phyloP scores from a whole-genome alignment of 2,329 filamentous ascomycete species.

The Sporothrix sp. region DNA sequence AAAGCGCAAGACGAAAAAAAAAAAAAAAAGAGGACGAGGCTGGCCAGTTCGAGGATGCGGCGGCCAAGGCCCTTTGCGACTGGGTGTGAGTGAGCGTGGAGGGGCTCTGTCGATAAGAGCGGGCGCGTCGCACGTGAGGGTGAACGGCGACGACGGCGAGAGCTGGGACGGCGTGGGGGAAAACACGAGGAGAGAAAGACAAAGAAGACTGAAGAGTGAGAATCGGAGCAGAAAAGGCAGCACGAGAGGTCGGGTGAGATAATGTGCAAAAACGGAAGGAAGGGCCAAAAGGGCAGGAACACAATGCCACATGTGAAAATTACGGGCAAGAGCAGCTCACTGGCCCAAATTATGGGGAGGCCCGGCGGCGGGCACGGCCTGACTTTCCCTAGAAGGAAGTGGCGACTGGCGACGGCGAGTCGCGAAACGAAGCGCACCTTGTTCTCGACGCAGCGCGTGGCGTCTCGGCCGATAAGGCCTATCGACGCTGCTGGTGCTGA shows the following conservation, averaged over 20 bases:
- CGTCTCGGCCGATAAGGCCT: constrained; percentile 4
- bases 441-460: neutral
- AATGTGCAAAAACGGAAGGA: neutral
- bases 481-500: constrained; percentile 4
- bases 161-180: too few species aligned
- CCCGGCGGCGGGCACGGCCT: neutral
- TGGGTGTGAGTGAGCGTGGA: neutral
- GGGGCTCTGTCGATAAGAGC: neutral
- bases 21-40: neutral
- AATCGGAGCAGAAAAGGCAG: neutral
- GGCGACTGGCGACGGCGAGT: constrained; percentile 5
- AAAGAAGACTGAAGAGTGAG: neutral
- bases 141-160: neutral
- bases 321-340: neutral
- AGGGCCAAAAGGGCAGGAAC: neutral
- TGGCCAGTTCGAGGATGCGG: neutral
- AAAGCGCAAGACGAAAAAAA: too few species aligned
- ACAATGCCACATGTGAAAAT: constrained; percentile 8
- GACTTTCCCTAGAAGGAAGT: constrained; percentile 1
- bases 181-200: too few species aligned
- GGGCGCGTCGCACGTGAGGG: neutral
- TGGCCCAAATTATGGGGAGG: neutral
- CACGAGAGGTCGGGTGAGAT: neutral
- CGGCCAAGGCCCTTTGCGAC: neutral
- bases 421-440: too few species aligned